phyloP scores from a whole-genome alignment of 331 rosid species.

The Quercus tomentella region DNA sequence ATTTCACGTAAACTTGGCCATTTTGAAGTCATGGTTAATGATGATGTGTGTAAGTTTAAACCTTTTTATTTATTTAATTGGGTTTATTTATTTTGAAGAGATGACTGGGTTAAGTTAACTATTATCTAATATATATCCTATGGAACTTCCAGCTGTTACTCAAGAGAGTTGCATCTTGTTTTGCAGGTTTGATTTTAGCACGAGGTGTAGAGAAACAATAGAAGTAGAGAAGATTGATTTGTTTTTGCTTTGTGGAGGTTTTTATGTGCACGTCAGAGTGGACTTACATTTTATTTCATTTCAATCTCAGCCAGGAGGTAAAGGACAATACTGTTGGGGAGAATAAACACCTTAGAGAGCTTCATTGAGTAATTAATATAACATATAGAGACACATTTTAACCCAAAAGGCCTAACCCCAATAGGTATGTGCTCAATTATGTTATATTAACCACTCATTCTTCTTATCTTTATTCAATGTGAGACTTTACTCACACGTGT shows the following conservation, averaged over 20 bases:
- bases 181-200: conserved; percentile 20
- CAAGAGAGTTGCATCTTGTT: conserved; percentile 14
- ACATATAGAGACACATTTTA: too few relatives aligned
- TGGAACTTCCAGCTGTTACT: neutral
- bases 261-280: conserved; percentile 19
- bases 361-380: too few relatives aligned
- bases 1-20: too few relatives aligned
- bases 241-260: neutral
- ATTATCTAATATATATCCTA: neutral
- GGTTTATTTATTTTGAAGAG: neutral
- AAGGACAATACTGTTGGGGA: too few relatives aligned
- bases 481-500: too few relatives aligned
- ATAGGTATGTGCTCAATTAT: too few relatives aligned
- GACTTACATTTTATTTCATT: conserved; percentile 25
- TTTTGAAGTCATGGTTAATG: too few relatives aligned
- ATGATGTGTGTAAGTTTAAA: neutral
- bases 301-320: neutral
- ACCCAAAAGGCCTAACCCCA: too few relatives aligned
- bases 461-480: too few relatives aligned
- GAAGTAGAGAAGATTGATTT: conserved; percentile 1
- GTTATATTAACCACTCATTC: too few relatives aligned
- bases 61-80: neutral
- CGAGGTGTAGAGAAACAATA: neutral
- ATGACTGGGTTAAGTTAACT: neutral
- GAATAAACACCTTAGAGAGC: too few relatives aligned